Base-by-base conservation (phyloP, 2,329 filamentous ascomycete species). In the Bipolaris bicolor region DNA sequence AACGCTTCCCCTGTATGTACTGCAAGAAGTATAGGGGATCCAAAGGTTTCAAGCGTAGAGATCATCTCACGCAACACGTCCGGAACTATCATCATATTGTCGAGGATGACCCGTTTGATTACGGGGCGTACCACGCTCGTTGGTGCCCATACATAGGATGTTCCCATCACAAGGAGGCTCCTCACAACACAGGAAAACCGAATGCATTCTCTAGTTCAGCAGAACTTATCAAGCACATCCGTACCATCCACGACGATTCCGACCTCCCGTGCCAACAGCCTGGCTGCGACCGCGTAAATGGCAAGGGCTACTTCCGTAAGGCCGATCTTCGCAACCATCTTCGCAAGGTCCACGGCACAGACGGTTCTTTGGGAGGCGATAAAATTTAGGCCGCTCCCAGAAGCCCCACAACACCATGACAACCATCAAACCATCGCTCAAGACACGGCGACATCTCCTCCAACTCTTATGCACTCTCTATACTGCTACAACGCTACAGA, bases 141-240 rank as follows among this genome's bases (percentile, higher is more conserved):
- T 52, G 49, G 49, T 37, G 49, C 4, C 29, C 29, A 3, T 48
- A 24, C 3, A 1, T 2, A 24, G 24, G 2, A 0, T 53, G 50
- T 6, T 1, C 18, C 0, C 5, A 53, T 24, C 33, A 7, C 10
- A 0, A 2, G n/a, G 6, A 13, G 7, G 11, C 16, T 4, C 1
- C 22, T 7, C 0, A 16, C 0, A 2, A 2, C 0, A 1, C 1
- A 1, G 47, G 5, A 10, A n/a, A 7, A 3, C 0, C 5, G 13
- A 3, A 0, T 20, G 13, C 7, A 5, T 43, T 44, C 11, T 1
- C 0, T 0, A 4, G 20, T 0, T 44, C 22, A 0, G 24, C 18
- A 22, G n/a, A 31, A 20, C 44, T 22, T 15, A 16, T 37, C 2
- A 26, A 31, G 1, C 52, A 55, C 9, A 16, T 44, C 13, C 52